These are phyloP conservation scores for Globisporangium orthogonon DNA, from an alignment of 352 stramenopile species.

Conservation along the genomic window DNA sequence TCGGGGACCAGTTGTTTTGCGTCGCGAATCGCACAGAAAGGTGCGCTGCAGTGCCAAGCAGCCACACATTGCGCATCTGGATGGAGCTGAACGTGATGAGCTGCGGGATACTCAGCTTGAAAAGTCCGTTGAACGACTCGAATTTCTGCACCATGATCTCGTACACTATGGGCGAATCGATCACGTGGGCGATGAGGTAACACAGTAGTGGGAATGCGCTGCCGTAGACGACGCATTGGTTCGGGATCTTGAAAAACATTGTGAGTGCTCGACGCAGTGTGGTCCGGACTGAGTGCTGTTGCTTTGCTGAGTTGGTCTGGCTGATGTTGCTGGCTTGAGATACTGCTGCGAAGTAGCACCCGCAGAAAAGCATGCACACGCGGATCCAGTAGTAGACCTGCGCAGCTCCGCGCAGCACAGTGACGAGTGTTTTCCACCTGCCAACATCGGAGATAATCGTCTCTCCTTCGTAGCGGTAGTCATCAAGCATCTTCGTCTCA, in stretches of 20 bases:
- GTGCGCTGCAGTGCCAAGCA: conserved; percentile 8
- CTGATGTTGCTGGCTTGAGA: background rate
- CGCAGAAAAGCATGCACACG: background rate
- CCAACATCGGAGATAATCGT: conserved; percentile 6
- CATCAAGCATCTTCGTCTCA: conserved; percentile 1
- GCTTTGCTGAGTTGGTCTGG: background rate
- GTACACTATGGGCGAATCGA: conserved; percentile 18
- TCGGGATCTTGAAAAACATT: conserved; percentile 14
- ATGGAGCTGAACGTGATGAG: conserved; percentile 13
- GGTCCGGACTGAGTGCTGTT: background rate
- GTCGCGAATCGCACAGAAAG: background rate
- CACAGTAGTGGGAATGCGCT: conserved; percentile 16
- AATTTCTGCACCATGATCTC: conserved; percentile 8
- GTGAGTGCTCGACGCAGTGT: background rate
- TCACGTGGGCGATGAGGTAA: conserved; percentile 15
- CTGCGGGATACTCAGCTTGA: conserved; percentile 3
- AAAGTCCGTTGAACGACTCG: conserved; percentile 7
- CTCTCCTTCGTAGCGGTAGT: conserved; percentile 13
- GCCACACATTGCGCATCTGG: conserved; percentile 20
- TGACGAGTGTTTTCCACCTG: conserved; percentile 5
- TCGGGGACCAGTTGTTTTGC: background rate
- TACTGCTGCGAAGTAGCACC: conserved; percentile 4
- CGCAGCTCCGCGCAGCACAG: background rate
- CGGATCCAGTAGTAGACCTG: conserved; percentile 12
- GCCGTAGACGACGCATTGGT: conserved; percentile 17